A percentile compares a stretch with the other conserved stretches of the same genome.
phyloP scores from a whole-genome alignment of 257 asterid genomes.

The Ilex asprella region DNA sequence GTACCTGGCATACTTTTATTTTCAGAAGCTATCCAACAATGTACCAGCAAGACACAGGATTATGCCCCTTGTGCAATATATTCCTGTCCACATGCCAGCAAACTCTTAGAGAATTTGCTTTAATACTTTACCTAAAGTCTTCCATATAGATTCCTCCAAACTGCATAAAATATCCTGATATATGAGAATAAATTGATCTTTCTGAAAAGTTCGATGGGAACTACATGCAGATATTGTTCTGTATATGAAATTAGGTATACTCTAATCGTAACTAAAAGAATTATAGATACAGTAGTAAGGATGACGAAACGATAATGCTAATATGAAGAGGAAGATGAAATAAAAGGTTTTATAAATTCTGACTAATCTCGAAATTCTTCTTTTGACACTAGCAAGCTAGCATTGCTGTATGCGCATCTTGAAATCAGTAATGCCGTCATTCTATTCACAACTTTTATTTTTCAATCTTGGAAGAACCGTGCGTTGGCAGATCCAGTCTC shows the following conservation, averaged over 20 bases:
- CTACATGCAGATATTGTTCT: conserved; percentile 13
- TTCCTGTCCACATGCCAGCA: conserved; percentile 56
- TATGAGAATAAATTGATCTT: conserved; percentile 52
- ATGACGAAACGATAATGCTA: no score
- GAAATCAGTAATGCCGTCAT: not conserved
- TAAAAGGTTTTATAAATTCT: no score
- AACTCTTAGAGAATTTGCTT: conserved; percentile 42
- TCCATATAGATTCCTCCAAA: conserved; percentile 52
- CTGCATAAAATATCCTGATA: conserved; percentile 50
- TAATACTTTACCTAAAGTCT: conserved; percentile 37
- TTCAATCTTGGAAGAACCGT: not conserved
- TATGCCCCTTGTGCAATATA: conserved; percentile 21
- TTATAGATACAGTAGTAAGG: no score
- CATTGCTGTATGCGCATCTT: not conserved
- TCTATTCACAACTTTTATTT: not conserved
- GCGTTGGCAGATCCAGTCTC: not conserved
- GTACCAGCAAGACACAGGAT: conserved; percentile 12
- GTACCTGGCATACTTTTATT: not conserved
- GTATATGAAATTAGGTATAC: no score
- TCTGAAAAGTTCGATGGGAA: conserved; percentile 37
- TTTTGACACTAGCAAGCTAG: not conserved
- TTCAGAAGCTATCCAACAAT: not conserved
- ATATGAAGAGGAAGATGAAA: no score
- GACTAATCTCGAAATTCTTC: no score
- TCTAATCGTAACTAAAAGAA: no score